Conservation (phyloP, 2,329 filamentous ascomycete species). For the Neofusicoccum sp. region DNA sequence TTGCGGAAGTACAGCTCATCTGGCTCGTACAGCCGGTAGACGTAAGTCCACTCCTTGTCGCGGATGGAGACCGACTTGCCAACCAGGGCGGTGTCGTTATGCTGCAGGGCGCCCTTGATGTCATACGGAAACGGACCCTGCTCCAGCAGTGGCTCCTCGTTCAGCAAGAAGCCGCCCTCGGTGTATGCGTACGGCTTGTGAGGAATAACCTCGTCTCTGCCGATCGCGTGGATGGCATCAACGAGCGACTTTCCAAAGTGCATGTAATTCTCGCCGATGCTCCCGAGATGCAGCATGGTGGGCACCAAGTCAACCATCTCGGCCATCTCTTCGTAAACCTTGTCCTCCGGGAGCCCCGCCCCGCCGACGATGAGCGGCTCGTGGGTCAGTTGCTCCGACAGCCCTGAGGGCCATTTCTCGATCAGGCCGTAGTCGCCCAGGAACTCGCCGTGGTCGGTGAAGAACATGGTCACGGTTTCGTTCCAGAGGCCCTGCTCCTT, state of each 20-base stretch:
- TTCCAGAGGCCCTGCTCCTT: slow-evolving; percentile 39
- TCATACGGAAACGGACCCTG: slow-evolving; percentile 47
- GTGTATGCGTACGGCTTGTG: slow-evolving; percentile 46
- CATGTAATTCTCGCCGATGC: slow-evolving; percentile 39
- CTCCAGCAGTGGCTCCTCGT: slow-evolving; percentile 48
- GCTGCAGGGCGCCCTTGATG: slow-evolving; percentile 47
- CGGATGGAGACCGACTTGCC: slow-evolving; percentile 44
- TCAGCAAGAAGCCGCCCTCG: slow-evolving; percentile 46
- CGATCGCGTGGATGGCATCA: slow-evolving; percentile 25
- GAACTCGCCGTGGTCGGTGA: slow-evolving; percentile 49
- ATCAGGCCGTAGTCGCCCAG: slow-evolving; percentile 49
- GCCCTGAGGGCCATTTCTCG: slow-evolving; percentile 46
- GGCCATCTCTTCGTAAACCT: slow-evolving; percentile 34
- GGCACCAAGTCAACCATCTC: slow-evolving; percentile 51
- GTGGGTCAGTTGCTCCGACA: slow-evolving; percentile 43
- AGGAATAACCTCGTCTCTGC: neutral
- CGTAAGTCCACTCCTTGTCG: slow-evolving; percentile 41
- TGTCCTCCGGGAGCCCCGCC: slow-evolving; percentile 39
- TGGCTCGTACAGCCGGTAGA: slow-evolving; percentile 49
- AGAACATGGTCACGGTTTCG: slow-evolving; percentile 45
- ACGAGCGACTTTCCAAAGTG: slow-evolving; percentile 43
- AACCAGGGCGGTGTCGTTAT: slow-evolving; percentile 44
- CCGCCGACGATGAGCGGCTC: slow-evolving; percentile 48
- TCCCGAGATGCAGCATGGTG: slow-evolving; percentile 42
- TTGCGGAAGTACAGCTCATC: slow-evolving; percentile 44